Evolutionary conservation across 2,329 filamentous ascomycete species (phyloP), one percentile per base, ranked within the genome.

Genomic region (Apiospora marii): DNA sequence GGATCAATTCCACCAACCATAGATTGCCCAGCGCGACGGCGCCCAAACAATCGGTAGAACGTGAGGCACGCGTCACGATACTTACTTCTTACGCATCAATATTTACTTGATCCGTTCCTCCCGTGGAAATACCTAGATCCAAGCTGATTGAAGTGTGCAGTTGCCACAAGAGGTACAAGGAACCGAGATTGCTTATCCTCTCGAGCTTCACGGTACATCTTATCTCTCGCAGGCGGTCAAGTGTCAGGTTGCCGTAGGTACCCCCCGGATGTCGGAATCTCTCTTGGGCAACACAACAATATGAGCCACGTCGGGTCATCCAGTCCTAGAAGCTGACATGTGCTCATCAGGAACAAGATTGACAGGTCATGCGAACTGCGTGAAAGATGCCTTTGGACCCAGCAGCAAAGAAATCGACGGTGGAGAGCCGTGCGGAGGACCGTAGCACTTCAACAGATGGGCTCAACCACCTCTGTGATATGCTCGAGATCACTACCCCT

Each of bases 341-440:
- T 64, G 34, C 34, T 14, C 10, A 7, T 41, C 12, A 64, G 58
- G 34, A 64, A 64, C 34, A 41, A 37, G 19, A 64, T 19, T 7
- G 58, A 24, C 10, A 41, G 34, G 8, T 34, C 53, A 4, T 61
- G 16, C 53, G 10, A n/a, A 37, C 19, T 37, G 19, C 22, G 58
- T 41, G 58, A 27, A 48, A 46, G 41, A 68, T 68, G 67, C 67
- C 67, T 46, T 22, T 48, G 14, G 67, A 68, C 30, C 41, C 67
- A 68, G 67, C n/a, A 46, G 44, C n/a, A 48, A 68, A 68, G 67
- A 68, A 48, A 24, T 46, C 44, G n/a, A 68, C 67, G 67, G 41
- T 13, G 41, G n/a, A 68, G 41, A 64, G 58, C 22, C 41, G 67
- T 22, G 67, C 41, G 12, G 67, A 68, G 14, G 44, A 46, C 14